Base-by-base conservation (phyloP, 371 early-diverging fungal genomes). In the Fennellomyces sp. region DNA sequence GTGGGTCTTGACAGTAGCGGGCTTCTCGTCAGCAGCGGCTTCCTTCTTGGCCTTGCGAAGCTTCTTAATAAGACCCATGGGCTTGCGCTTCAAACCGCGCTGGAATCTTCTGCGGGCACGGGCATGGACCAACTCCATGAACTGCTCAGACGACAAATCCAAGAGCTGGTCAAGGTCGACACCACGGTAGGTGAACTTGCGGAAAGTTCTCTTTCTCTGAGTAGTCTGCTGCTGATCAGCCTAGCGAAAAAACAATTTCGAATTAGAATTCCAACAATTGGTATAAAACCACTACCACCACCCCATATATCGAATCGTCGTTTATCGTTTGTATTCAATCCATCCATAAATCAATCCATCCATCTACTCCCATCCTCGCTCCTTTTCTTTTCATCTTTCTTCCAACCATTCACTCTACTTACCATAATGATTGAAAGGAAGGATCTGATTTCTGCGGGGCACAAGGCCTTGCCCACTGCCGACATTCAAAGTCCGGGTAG, bases 1-100 rank as follows among this genome's bases (percentile, higher is more conserved):
- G 82, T 99, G 97, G 66, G 99, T 99, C 91, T 99, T 99, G 85
- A 99, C 99, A 64, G 84, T 84, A 48, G 85, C 95, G 68, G 98
- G 98, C 93, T 97, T 99, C 82, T 97, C 95, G 78, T 86, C 79
- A 65, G 88, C 74, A 53, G 82, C 82, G 50, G 94, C 90, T 59
- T 91, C 91, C 86, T 95, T 91, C 92, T 96, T 94, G 72, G 97
- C 94, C 81, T 90, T 87, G 69, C 96, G 93, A 66, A 97, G 92
- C 91, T 97, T 94, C 90, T 92, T 92, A 83, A 93, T 93, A 60
- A 97, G 83, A 66, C 94, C 91, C 91, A 96, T 94, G 69, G 97
- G 98, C 91, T 94, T 94, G 73, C 94, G 88, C 86, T 94, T 94
- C 57, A 99, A 85, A 72, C 99, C 99, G 70, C 99, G 93, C 79